phyloP scores from a whole-genome alignment of 805 yeast species.

The Saccharomycopsis capsularis region DNA sequence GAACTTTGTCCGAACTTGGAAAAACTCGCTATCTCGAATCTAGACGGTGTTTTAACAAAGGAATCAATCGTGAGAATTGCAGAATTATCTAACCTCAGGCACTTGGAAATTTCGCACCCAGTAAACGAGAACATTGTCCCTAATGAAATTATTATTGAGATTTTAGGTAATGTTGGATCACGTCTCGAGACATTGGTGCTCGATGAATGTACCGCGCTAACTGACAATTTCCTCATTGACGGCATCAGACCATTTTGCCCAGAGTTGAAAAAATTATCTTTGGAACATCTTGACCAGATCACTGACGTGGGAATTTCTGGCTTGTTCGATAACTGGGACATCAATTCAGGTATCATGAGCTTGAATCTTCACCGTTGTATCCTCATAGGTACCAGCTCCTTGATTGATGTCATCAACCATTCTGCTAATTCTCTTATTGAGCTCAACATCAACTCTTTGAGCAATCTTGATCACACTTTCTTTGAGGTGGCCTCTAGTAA shows the following conservation, averaged over 20 bases:
- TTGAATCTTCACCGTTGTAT: conserved; percentile 62
- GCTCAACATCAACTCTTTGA: conserved; percentile 68
- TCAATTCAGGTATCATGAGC: conserved; percentile 50
- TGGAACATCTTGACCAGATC: conserved; percentile 53
- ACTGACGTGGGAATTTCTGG: conserved; percentile 60
- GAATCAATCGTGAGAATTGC: conserved; percentile 59
- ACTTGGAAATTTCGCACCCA: conserved; percentile 65
- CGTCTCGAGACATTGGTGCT: conserved; percentile 50
- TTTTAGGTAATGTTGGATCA: conserved; percentile 57
- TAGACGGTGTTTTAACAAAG: conserved; percentile 63
- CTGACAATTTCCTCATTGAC: conserved; percentile 53
- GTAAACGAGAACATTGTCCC: conserved; percentile 54
- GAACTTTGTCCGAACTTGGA: conserved; percentile 56
- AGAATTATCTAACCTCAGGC: conserved; percentile 44
- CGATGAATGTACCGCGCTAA: conserved; percentile 67
- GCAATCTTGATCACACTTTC: conserved; percentile 43
- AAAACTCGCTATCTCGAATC: conserved; percentile 53
- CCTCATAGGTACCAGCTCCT: conserved; percentile 54
- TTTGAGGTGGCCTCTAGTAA: conserved; percentile 40
- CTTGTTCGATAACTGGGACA: conserved; percentile 50
- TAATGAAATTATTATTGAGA: conserved; percentile 58
- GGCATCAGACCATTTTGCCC: conserved; percentile 57
- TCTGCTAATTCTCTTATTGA: conserved; percentile 60
- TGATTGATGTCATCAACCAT: conserved; percentile 55
- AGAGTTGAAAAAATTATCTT: conserved; percentile 49